Conservation (phyloP, 2,329 filamentous ascomycete species). For the Lizonia empirigonia region DNA sequence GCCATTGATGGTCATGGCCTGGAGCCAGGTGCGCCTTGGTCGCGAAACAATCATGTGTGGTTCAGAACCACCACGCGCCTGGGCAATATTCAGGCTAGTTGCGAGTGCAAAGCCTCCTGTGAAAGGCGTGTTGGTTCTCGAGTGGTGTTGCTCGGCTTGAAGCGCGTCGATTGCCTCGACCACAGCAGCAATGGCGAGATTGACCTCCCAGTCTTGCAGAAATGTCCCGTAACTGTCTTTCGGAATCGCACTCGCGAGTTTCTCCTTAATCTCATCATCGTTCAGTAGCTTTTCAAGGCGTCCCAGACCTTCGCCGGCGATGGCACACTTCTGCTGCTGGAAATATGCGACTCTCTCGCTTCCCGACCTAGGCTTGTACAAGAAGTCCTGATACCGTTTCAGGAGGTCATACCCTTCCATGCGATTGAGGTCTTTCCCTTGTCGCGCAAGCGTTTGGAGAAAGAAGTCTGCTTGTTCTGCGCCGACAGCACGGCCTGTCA, state of each 20-base stretch:
- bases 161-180: neutral
- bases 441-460: neutral
- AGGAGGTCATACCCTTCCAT: too few relatives aligned
- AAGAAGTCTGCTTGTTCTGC: neutral
- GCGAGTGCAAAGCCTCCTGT: neutral
- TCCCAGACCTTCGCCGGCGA: neutral
- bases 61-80: too few relatives aligned
- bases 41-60: neutral
- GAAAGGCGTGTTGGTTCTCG: neutral
- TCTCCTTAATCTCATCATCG: neutral
- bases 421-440: too few relatives aligned
- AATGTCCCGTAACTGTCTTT: neutral
- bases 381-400: neutral
- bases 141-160: neutral
- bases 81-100: too few relatives aligned
- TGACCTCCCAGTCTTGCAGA: neutral
- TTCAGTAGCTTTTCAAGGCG: neutral
- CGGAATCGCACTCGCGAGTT: neutral
- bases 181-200: neutral
- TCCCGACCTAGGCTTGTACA: neutral
- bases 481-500: neutral
- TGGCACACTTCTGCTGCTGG: neutral
- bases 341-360: neutral
- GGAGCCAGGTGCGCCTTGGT: neutral
- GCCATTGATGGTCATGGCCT: neutral